Conservation (phyloP, 257 asterid genomes). For the Fraxinus anomala region DNA sequence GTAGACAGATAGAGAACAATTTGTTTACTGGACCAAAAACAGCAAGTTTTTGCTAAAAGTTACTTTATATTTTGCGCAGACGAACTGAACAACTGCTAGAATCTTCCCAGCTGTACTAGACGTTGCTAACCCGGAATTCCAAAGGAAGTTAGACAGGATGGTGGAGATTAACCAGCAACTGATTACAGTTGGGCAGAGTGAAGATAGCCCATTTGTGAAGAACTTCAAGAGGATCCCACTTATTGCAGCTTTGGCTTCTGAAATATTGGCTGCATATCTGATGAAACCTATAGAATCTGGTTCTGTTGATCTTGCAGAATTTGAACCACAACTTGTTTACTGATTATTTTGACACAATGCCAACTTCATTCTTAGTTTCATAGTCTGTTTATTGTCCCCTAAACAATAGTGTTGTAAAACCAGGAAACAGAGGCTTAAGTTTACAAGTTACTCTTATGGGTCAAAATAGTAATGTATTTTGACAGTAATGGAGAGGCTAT, state of each 20-base stretch:
- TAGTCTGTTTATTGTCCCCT: too few species aligned
- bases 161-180: constrained; percentile 72
- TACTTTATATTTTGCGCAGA: neutral
- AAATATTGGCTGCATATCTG: constrained; percentile 78
- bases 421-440: too few species aligned
- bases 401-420: too few species aligned
- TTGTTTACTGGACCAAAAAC: neutral
- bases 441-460: too few species aligned
- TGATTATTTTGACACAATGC: constrained; percentile 8
- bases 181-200: constrained; percentile 64
- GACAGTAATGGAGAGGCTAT: too few species aligned
- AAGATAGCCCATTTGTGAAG: constrained; percentile 74
- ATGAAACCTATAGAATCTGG: constrained; percentile 98
- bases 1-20: neutral
- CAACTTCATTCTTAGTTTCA: too few species aligned
- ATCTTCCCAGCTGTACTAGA: neutral
- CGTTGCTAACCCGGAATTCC: constrained; percentile 37
- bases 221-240: constrained; percentile 86
- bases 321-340: constrained; percentile 77
- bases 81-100: neutral
- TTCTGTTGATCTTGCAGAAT: constrained; percentile 85
- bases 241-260: constrained; percentile 79
- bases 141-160: constrained; percentile 91
- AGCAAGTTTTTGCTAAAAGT: neutral
- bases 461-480: too few species aligned